A percentile compares a stretch with the other conserved stretches of the same genome.
Evolutionary conservation across 345 rosid genomes (phyloP).

Genomic region (Aquilaria malaccensis): DNA sequence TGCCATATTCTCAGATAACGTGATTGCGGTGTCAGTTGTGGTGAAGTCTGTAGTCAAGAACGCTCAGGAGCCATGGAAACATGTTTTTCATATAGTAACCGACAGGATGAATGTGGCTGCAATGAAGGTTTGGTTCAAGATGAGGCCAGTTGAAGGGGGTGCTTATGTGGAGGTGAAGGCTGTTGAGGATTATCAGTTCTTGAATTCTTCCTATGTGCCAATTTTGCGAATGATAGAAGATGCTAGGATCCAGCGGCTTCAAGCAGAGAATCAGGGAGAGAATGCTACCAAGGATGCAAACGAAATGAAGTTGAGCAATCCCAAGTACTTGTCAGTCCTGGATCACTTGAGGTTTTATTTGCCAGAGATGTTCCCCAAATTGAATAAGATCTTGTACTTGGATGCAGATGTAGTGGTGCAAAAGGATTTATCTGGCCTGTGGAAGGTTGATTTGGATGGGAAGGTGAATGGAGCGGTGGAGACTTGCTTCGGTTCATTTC

Average conservation of each 20-base stretch:
- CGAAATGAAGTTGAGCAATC: conserved; percentile 49
- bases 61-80: conserved; percentile 69
- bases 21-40: conserved; percentile 90
- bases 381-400: conserved; percentile 74
- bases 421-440: conserved; percentile 75
- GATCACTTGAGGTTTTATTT: conserved; percentile 81
- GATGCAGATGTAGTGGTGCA: conserved; percentile 97
- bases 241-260: conserved; percentile 48
- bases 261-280: conserved; percentile 35
- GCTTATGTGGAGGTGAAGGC: conserved; percentile 74
- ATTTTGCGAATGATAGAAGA: conserved; percentile 67
- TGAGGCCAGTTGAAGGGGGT: conserved; percentile 79
- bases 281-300: conserved; percentile 33
- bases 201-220: conserved; percentile 67
- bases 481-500: conserved; percentile 90
- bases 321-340: conserved; percentile 58
- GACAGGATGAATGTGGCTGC: conserved; percentile 84
- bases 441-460: conserved; percentile 81
- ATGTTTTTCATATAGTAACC: conserved; percentile 83
- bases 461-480: conserved; percentile 96
- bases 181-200: conserved; percentile 58
- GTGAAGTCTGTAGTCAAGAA: conserved; percentile 81
- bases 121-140: conserved; percentile 94
- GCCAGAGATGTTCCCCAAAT: conserved; percentile 83
- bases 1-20: conserved; percentile 77